Evolutionary conservation across 495 filamentous ascomycete species (phyloP), one percentile per base, ranked within the genome.

Genomic region (Aspergillus cristatus): DNA sequence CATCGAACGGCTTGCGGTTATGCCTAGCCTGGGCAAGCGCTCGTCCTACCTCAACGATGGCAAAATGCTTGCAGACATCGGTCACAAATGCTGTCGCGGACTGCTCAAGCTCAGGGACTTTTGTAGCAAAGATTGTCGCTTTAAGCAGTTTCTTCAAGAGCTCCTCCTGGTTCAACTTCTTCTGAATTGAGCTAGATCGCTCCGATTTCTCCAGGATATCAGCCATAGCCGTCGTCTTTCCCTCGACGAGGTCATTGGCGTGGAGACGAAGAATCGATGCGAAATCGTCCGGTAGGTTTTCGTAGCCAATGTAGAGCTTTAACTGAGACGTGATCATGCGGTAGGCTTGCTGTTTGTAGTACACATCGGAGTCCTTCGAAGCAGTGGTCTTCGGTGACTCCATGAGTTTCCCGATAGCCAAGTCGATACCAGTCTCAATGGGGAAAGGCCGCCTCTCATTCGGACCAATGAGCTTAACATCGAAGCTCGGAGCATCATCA

Each of bases 301-400:
- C 90, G 44, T 77, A 74, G 7, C 93, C 91, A 38, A 99, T 82
- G 33, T 86, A 75, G 17, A 97, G 71, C 56, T 96, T 99, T 25
- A 93, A 60, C 46, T 96, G 86, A 2, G 87, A 73, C 37, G 80
- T 82, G 34, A 99, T 76, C 37, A 97, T 68, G 32, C 84, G 76
- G 38, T 94, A 76, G 0, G 93, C 88, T 53, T 97, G 89, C 51
- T 86, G 81, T 60, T 97, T 97, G 65, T 97, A 93, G 50, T 84
- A 90, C 6, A 62, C 55, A 48, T 97, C 90, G 7, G 79, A 81
- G 38, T 82, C 79, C 57, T 84, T 86, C 6, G 72, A 74, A 12
- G 72, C 54, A 14, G 69, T 53, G 0, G 69, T 56, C 51, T 82
- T 90, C 0, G 85, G 78, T 7, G 74, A 57, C 43, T 97, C 90